These are phyloP conservation scores for Brassica incana DNA, from an alignment of 345 rosid genomes.

Conservation along the genomic window DNA sequence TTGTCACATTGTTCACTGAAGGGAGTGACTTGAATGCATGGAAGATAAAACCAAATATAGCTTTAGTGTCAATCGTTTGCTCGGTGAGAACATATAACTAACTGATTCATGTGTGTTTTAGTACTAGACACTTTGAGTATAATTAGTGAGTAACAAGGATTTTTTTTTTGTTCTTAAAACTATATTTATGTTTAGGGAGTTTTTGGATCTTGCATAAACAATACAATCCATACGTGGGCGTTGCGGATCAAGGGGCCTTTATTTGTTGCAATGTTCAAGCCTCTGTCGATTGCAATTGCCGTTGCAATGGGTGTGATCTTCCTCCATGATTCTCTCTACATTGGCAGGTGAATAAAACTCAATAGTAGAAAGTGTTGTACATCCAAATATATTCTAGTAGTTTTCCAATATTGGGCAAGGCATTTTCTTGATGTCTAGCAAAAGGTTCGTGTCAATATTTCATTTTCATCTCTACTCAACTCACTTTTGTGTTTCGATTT, in stretches of 20 bases:
- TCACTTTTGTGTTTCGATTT: background rate
- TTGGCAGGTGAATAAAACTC: constrained; percentile 54
- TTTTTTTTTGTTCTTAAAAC: background rate
- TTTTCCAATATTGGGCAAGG: background rate
- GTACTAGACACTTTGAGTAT: background rate
- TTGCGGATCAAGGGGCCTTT: constrained; percentile 69
- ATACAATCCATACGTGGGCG: constrained; percentile 60
- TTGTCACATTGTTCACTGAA: constrained; percentile 55
- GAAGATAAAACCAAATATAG: constrained; percentile 56
- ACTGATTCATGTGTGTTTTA: background rate
- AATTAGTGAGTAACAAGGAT: background rate
- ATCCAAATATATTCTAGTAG: background rate
- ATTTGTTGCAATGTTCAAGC: constrained; percentile 71
- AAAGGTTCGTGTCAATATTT: background rate
- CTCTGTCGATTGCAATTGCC: constrained; percentile 75
- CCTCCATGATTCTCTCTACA: constrained; percentile 68
- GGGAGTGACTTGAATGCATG: constrained; percentile 58
- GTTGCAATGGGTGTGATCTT: constrained; percentile 65
- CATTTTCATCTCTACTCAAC: background rate
- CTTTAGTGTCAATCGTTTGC: constrained; percentile 69
- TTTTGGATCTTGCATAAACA: constrained; percentile 58
- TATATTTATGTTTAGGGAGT: constrained; percentile 53
- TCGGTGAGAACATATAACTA: constrained; percentile 54
- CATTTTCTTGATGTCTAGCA: background rate
- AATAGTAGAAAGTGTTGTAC: background rate